A percentile compares a stretch with the other conserved stretches of the same genome.
Conservation (phyloP, 2,329 filamentous ascomycete genomes). For the Aspergillus sp. region DNA sequence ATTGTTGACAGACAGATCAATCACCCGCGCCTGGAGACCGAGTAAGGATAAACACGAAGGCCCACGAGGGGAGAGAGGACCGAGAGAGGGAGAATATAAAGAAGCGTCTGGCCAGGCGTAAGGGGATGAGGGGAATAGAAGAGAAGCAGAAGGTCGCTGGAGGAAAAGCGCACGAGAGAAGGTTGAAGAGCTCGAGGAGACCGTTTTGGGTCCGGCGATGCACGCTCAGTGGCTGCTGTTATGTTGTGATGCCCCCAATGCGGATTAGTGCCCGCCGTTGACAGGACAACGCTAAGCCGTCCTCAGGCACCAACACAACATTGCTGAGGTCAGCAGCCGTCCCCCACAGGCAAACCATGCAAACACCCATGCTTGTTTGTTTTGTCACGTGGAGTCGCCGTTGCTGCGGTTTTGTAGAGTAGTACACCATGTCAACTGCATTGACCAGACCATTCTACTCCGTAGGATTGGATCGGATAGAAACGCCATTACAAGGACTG, state of each 20-base stretch:
- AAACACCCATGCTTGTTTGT: constrained; percentile 7
- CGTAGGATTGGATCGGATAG: background rate
- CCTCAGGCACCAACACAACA: constrained; percentile 12
- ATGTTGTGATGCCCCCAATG: constrained; percentile 36
- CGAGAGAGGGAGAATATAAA: constrained; percentile 12
- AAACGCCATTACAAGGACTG: too few relatives aligned
- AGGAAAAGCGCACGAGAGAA: constrained; percentile 19
- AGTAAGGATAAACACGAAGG: constrained; percentile 25
- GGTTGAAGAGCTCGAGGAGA: constrained; percentile 26
- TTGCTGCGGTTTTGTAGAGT: background rate
- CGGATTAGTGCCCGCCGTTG: constrained; percentile 37
- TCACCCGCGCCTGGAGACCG: constrained; percentile 9
- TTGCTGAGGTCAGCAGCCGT: constrained; percentile 10
- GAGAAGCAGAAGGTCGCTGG: constrained; percentile 16
- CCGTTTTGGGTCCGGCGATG: constrained; percentile 34
- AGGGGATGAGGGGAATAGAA: constrained; percentile 2
- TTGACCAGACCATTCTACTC: background rate
- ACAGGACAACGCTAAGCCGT: constrained; percentile 34
- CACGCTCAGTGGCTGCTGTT: constrained; percentile 35
- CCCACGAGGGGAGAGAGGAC: background rate
- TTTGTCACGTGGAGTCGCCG: background rate
- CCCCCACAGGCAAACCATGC: constrained; percentile 13
- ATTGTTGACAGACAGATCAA: constrained; percentile 5
- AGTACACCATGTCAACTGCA: too few relatives aligned
- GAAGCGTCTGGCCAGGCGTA: constrained; percentile 9